Evolutionary conservation across 1,139 yeast species (phyloP), one percentile per base, ranked within the genome.

Genomic region (Blastobotrys niveus): DNA sequence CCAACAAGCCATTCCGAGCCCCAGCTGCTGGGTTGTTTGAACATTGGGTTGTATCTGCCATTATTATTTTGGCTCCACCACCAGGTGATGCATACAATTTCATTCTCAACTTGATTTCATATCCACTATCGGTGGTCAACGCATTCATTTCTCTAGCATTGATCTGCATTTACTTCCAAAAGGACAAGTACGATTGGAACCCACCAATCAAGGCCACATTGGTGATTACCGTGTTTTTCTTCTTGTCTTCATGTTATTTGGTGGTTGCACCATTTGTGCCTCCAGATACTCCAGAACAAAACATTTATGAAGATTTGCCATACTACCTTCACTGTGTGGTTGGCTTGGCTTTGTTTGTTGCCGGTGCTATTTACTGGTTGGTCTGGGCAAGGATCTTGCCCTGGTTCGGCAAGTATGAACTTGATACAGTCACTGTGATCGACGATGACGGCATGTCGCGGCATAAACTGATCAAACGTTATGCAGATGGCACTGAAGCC

Each of bases 261-360:
- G 74, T 84, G 46, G 76, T 76, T 48, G 91, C 94, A 37, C 95
- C 95, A 44, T 85, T 82, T 61, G 73, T 86, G 52, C 89, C 93
- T 34, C 95, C 94, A 42, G 60, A 72, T 29, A 68, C 60, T 33
- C 84, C 82, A 29, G 56, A 52, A 33, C 83, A 82, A 65, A 70
- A 72, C 40, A 88, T 82, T 47, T 85, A 83, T 71, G 66, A 76
- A 38, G 57, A 62, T 45, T 67, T 83, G 56, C 95, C 93, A 33
- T 86, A 84, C 68, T 86, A 79, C 73, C 73, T 82, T 46, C 94
- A 84, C 62, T 80, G 89, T 58, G 94, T 84, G 41, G 87, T 83
- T 19, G 82, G 93, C 9, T 76, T 88, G 81, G 91, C 82, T 51
- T 72, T 86, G 37, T 82, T 86, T 55, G 84, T 71, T 6, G 62